These are phyloP conservation scores for Diaporthe helianthi DNA, from an alignment of 2,329 filamentous ascomycete genomes.

Conservation along the genomic window DNA sequence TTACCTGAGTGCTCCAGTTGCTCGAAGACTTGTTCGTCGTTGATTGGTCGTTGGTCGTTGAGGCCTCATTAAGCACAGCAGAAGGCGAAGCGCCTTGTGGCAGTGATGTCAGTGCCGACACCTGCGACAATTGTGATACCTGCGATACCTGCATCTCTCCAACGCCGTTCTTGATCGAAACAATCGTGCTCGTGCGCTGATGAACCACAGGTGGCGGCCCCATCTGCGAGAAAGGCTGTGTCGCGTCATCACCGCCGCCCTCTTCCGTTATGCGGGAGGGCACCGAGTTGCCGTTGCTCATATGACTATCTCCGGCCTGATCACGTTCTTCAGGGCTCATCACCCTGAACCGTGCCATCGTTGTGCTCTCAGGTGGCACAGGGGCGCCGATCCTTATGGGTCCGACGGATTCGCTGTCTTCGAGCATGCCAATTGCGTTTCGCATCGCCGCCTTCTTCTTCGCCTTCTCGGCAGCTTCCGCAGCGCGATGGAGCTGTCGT, in stretches of 20 bases:
- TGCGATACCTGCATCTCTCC: constrained; percentile 55
- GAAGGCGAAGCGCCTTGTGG: constrained; percentile 65
- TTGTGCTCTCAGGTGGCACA: constrained; percentile 60
- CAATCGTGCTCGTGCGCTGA: constrained; percentile 45
- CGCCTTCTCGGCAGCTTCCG: constrained; percentile 64
- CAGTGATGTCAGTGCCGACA: constrained; percentile 64
- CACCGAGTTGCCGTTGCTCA: constrained; percentile 64
- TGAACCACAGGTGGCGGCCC: constrained; percentile 51
- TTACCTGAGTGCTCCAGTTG: constrained; percentile 73
- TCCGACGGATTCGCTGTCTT: constrained; percentile 59
- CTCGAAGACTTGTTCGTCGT: constrained; percentile 66
- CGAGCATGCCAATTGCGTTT: constrained; percentile 56
- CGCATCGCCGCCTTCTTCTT: constrained; percentile 69
- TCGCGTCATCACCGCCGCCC: constrained; percentile 63
- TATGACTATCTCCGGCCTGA: constrained; percentile 63
- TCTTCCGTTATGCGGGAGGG: constrained; percentile 55
- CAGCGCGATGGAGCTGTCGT: constrained; percentile 71
- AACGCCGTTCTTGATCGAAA: constrained; percentile 48
- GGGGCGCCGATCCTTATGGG: constrained; percentile 69
- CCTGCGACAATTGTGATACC: constrained; percentile 73
- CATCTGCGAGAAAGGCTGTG: constrained; percentile 58
- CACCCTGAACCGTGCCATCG: constrained; percentile 62
- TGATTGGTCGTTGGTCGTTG: constrained; percentile 89
- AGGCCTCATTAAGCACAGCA: constrained; percentile 79
- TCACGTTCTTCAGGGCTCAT: constrained; percentile 50